These are phyloP conservation scores for Trichoderma virens DNA, from an alignment of 495 filamentous ascomycete genomes.

Conservation along the genomic window DNA sequence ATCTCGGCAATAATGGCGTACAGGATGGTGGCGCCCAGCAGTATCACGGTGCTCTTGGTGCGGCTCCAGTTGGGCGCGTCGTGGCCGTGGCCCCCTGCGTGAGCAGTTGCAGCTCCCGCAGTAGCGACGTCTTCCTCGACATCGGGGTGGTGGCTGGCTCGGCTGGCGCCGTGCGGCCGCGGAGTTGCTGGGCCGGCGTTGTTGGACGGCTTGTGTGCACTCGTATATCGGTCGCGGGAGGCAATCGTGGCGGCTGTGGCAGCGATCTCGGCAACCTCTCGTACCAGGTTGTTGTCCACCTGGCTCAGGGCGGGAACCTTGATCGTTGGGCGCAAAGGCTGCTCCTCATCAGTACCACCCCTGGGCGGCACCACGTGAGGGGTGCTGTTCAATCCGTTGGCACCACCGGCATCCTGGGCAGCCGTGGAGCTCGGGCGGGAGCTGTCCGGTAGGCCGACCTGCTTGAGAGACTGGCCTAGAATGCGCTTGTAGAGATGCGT, in stretches of 20 bases:
- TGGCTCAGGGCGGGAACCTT: constrained; percentile 63
- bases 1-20: constrained; percentile 98
- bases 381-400: constrained; percentile 32
- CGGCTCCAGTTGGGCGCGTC: constrained; percentile 98
- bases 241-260: constrained; percentile 87
- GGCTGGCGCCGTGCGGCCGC: constrained; percentile 9
- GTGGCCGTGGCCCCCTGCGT: constrained; percentile 52
- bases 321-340: constrained; percentile 31
- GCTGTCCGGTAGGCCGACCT: constrained; percentile 57
- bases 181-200: constrained; percentile 15
- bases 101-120: constrained; percentile 34
- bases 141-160: not conserved
- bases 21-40: constrained; percentile 82
- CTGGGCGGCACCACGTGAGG: constrained; percentile 71
- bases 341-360: constrained; percentile 33
- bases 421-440: constrained; percentile 33
- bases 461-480: constrained; percentile 76
- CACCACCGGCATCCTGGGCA: constrained; percentile 14
- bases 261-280: constrained; percentile 82
- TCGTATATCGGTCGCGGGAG: constrained; percentile 58
- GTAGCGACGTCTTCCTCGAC: not conserved
- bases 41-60: constrained; percentile 77
- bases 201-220: constrained; percentile 10
- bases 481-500: constrained; percentile 90
- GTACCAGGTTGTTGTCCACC: constrained; percentile 74